Conservation (phyloP, 164 flowering plant genomes). For the Macadamia tetraphylla region DNA sequence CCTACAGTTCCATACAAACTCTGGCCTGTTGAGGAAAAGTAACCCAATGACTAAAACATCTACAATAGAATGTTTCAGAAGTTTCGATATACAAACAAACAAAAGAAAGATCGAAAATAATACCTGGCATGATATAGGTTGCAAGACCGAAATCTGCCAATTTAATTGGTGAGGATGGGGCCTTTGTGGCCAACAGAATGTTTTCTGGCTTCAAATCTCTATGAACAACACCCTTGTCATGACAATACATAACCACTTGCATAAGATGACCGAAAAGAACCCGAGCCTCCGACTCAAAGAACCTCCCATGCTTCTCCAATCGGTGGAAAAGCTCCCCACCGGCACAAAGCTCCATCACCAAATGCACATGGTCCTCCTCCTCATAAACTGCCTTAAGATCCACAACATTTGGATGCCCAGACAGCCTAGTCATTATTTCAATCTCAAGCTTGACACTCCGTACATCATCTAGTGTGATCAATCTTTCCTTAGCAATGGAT, state of each 20-base stretch:
- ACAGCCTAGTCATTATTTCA: conserved; percentile 52
- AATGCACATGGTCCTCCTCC: conserved; percentile 51
- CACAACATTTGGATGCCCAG: conserved; percentile 62
- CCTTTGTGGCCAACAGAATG: conserved; percentile 43
- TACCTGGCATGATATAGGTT: conserved; percentile 72
- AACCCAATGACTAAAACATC: conserved; percentile 6
- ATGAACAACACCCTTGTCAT: conserved; percentile 55
- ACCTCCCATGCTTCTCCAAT: conserved; percentile 42
- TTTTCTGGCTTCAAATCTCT: conserved; percentile 68
- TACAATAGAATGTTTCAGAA: neutral
- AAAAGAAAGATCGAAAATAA: neutral
- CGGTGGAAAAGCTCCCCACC: conserved; percentile 59
- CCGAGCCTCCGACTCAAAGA: conserved; percentile 37
- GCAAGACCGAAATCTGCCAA: conserved; percentile 67
- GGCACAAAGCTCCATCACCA: conserved; percentile 68
- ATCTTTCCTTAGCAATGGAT: conserved; percentile 47
- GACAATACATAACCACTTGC: conserved; percentile 49
- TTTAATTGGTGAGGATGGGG: conserved; percentile 42
- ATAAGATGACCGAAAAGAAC: conserved; percentile 40
- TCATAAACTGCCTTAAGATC: conserved; percentile 53
- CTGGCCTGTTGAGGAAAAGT: conserved; percentile 38
- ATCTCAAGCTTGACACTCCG: conserved; percentile 49
- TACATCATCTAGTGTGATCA: conserved; percentile 41
- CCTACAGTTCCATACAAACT: conserved; percentile 69
- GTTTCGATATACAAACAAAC: neutral